A percentile compares a stretch with the other conserved stretches of the same genome.
These are phyloP conservation scores for Pittosporum tobira DNA, from an alignment of 129 eudicot species.

Conservation along the genomic window DNA sequence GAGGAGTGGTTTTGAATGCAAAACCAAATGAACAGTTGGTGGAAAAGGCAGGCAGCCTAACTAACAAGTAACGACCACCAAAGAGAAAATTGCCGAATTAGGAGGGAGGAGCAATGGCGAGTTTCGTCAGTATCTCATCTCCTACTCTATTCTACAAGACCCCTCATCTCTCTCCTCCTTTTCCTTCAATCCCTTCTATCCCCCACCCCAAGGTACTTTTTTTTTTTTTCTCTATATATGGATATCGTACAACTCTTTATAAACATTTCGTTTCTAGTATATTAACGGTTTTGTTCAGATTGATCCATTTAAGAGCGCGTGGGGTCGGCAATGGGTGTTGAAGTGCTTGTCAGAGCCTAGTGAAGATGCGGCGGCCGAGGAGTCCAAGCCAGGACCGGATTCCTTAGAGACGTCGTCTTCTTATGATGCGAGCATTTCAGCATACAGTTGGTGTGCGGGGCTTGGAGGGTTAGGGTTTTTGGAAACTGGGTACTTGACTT, in stretches of 20 bases:
- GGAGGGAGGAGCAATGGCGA: conserved; percentile 23
- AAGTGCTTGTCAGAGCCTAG: conserved; percentile 43
- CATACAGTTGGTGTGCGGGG: conserved; percentile 78
- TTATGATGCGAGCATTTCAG: conserved; percentile 37
- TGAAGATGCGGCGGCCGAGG: conserved; percentile 24
- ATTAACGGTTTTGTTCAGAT: conserved; percentile 9
- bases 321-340: conserved; percentile 24
- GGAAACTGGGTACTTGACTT: conserved; percentile 74
- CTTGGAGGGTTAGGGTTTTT: conserved; percentile 77
- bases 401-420: neutral
- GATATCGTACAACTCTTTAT: too few relatives aligned
- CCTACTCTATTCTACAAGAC: conserved; percentile 11
- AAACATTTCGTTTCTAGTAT: conserved; percentile 12
- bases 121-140: conserved; percentile 38
- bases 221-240: neutral
- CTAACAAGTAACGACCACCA: too few relatives aligned
- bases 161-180: conserved; percentile 12
- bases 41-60: too few relatives aligned
- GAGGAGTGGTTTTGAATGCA: too few relatives aligned
- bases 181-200: conserved; percentile 7
- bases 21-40: too few relatives aligned
- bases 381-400: neutral
- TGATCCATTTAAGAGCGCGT: conserved; percentile 20
- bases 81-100: conserved; percentile 7
- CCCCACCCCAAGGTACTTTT: conserved; percentile 39